Evolutionary conservation across 768 basidiomycete genomes (phyloP).

Genomic region (Kwoniella sp.): DNA sequence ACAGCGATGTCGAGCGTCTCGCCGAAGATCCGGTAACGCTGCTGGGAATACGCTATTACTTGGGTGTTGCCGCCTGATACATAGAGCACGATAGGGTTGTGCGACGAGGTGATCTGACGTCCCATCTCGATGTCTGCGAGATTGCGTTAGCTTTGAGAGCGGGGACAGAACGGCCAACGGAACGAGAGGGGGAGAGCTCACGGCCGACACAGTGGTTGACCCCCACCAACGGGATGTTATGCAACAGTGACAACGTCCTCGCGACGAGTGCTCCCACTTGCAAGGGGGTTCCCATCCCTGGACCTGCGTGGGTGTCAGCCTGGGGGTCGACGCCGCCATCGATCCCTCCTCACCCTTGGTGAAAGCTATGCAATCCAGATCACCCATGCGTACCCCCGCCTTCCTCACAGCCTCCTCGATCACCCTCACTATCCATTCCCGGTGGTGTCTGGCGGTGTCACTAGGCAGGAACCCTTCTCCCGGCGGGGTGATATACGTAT

Average conservation of each 20-base stretch:
- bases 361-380: constrained; percentile 91
- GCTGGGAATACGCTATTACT: constrained; percentile 96
- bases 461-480: constrained; percentile 95
- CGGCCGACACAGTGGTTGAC: constrained; percentile 99
- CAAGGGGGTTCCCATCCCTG: constrained; percentile 98
- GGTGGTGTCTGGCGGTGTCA: constrained; percentile 92
- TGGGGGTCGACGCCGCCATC: too few relatives aligned
- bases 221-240: constrained; percentile 84
- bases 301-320: constrained; percentile 63
- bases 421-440: constrained; percentile 81
- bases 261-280: constrained; percentile 94
- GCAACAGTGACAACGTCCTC: constrained; percentile 79
- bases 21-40: constrained; percentile 96
- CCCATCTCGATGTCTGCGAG: constrained; percentile 95
- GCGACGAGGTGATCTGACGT: constrained; percentile 84
- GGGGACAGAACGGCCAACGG: background rate
- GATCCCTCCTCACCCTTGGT: constrained; percentile 85
- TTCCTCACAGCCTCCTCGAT: constrained; percentile 69
- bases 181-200: constrained; percentile 52
- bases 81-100: constrained; percentile 93
- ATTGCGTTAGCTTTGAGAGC: background rate
- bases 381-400: constrained; percentile 66
- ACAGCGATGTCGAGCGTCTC: constrained; percentile 99
- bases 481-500: constrained; percentile 98
- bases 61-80: constrained; percentile 99